Conservation (phyloP, 176 grass and related monocot species). For the Calamus simplicifolius region DNA sequence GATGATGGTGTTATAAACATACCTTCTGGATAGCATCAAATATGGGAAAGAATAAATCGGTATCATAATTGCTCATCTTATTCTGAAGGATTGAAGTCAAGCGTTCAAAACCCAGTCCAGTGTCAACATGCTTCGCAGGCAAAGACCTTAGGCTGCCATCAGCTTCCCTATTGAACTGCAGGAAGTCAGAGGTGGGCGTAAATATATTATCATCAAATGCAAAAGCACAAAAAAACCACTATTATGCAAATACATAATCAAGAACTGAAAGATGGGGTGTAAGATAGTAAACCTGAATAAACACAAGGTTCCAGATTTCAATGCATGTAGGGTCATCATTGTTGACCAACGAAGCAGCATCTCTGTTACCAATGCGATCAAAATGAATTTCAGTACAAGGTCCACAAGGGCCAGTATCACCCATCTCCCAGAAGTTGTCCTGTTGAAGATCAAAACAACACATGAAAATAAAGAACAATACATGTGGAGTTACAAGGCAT, state of each 20-base stretch:
- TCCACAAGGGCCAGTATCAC: slow-evolving; percentile 87
- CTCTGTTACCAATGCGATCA: slow-evolving; percentile 69
- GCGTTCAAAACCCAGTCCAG: slow-evolving; percentile 82
- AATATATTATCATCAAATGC: neutral
- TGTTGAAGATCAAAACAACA: slow-evolving; percentile 23
- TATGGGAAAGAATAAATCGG: slow-evolving; percentile 74
- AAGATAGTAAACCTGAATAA: slow-evolving; percentile 70
- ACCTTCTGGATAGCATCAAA: slow-evolving; percentile 90
- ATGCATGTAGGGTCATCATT: slow-evolving; percentile 92
- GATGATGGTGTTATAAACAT: slow-evolving; percentile 10
- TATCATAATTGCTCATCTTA: slow-evolving; percentile 99
- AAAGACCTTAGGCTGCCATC: slow-evolving; percentile 68
- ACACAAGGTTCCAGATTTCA: slow-evolving; percentile 97
- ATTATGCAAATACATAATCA: neutral
- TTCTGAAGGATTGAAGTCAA: slow-evolving; percentile 90
- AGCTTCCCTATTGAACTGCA: slow-evolving; percentile 81
- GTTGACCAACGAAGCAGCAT: slow-evolving; percentile 75
- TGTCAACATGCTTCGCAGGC: slow-evolving; percentile 95
- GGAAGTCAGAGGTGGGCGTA: neutral
- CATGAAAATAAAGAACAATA: slow-evolving; percentile 1
- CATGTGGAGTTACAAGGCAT: too few species aligned
- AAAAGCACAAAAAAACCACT: slow-evolving; percentile 7
- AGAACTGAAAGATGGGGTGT: neutral
- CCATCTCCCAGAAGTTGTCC: slow-evolving; percentile 99
- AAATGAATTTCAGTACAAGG: slow-evolving; percentile 98